Conservation (phyloP, 73 alveolate species). For the Paramecium biaurelia region DNA sequence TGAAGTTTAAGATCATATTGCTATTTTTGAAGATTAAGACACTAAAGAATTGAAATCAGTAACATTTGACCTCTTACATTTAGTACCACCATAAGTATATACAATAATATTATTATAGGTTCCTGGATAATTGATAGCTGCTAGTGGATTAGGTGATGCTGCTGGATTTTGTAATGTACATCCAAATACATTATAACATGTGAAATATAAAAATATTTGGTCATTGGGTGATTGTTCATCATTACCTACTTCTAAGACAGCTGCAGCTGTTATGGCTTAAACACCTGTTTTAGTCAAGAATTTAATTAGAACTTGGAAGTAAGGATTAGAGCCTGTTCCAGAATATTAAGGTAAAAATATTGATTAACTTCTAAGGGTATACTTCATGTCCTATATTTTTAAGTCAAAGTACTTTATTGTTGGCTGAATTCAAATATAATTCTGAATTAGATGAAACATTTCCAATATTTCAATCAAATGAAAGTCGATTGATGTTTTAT, state of each 20-base stretch:
- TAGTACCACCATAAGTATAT: constrained; percentile 73
- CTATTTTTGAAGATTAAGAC: constrained; percentile 68
- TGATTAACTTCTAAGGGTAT: constrained; percentile 75
- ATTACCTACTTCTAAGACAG: constrained; percentile 81
- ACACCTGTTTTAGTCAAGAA: constrained; percentile 80
- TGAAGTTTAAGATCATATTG: constrained; percentile 72
- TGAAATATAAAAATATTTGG: constrained; percentile 75
- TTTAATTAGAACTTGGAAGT: constrained; percentile 43
- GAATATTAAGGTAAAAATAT: background rate
- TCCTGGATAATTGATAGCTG: constrained; percentile 72
- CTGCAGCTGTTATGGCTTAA: constrained; percentile 85
- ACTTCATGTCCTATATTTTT: constrained; percentile 83
- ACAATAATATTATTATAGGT: background rate
- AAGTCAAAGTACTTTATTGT: constrained; percentile 76
- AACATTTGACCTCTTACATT: constrained; percentile 78
- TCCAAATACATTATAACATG: constrained; percentile 72
- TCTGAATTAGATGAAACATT: constrained; percentile 77
- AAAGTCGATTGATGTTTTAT: constrained; percentile 67
- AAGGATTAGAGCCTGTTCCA: background rate
- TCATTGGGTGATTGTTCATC: constrained; percentile 79
- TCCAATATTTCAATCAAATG: constrained; percentile 67
- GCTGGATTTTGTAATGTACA: constrained; percentile 79
- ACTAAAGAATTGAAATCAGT: constrained; percentile 61
- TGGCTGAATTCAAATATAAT: constrained; percentile 81
- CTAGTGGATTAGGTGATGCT: constrained; percentile 71